Evolutionary conservation across 495 filamentous ascomycete genomes (phyloP), one percentile per base, ranked within the genome.

Genomic region (Cercophora newfieldiana): DNA sequence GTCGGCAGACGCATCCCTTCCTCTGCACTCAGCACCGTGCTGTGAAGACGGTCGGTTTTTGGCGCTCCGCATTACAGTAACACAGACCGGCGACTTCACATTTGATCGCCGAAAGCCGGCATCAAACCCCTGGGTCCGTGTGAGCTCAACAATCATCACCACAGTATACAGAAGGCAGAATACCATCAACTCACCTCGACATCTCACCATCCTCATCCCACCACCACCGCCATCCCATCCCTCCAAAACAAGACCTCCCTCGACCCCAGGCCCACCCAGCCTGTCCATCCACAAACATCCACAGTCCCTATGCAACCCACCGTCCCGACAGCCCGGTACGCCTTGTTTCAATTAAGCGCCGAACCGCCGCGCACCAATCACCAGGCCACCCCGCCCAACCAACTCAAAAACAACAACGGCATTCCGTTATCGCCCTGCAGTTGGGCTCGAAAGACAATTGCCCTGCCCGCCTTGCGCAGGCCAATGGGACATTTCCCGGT

Each of bases 261-360:
- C n/a, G n/a, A 44, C 18, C 37, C 37, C 37, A 4, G 37, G 37
- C 18, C 37, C 37, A 8, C 10, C 18, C 10, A 2, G 12, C 37
- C 2, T 2, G 37, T 2, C 3, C 12, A 14, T 2, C 4, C 37
- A 8, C 37, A 14, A 14, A 14, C 37, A 44, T 44, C 10, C 37
- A 44, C 37, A 4, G 37, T 16, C 37, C 4, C n/a, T n/a, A n/a
- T n/a, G n/a, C 3, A 44, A 16, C 37, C 37, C 37, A 44, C 4
- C 37, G 50, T 53, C 24, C 50, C 21, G 50, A 22, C 24, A 22
- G 25, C 6, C 4, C 10, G 50, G 25, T 19, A 53, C 6, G 50
- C 50, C 10, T 26, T 53, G 50, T 53, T 53, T 53, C 50, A 53
- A 26, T 53, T 53, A 53, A 22, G 50, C 50, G 50, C 50, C 50